Percentiles rank a stretch among this genome's conserved stretches.
Evolutionary conservation across 1,284 basidiomycete species (phyloP).

Genomic region (Cutaneotrichosporon sp.): DNA sequence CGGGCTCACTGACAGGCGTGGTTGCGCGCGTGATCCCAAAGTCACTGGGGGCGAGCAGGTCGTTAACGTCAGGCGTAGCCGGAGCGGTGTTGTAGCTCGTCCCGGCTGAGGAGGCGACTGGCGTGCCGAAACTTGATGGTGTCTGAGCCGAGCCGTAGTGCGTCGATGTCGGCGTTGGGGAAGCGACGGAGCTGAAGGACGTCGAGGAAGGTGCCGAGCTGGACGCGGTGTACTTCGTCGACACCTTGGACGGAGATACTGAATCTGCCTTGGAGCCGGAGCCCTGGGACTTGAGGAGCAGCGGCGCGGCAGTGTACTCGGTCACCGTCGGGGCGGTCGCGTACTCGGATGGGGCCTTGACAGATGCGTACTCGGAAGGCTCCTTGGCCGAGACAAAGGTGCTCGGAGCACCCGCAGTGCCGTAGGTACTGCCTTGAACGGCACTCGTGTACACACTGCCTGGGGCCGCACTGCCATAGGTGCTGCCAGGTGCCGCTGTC

Average conservation of each 20-base stretch:
- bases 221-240: neutral
- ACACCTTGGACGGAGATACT: neutral
- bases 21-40: neutral
- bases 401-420: neutral
- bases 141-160: neutral
- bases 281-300: neutral
- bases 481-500: too few relatives aligned
- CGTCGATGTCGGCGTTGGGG: neutral
- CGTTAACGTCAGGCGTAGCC: too few relatives aligned
- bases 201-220: neutral
- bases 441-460: too few relatives aligned
- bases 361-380: too few relatives aligned
- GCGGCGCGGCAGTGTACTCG: neutral
- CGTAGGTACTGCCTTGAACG: too few relatives aligned
- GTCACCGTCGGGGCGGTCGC: too few relatives aligned
- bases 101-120: neutral
- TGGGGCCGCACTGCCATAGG: too few relatives aligned
- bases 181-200: neutral
- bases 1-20: conserved; percentile 38
- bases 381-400: neutral
- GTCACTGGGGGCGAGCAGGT: too few relatives aligned
- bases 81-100: conserved; percentile 1
- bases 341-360: too few relatives aligned
- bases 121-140: neutral
- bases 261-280: neutral